These are phyloP conservation scores for Craspedostauros australis DNA, from an alignment of 108 stramenopile species.

Conservation along the genomic window DNA sequence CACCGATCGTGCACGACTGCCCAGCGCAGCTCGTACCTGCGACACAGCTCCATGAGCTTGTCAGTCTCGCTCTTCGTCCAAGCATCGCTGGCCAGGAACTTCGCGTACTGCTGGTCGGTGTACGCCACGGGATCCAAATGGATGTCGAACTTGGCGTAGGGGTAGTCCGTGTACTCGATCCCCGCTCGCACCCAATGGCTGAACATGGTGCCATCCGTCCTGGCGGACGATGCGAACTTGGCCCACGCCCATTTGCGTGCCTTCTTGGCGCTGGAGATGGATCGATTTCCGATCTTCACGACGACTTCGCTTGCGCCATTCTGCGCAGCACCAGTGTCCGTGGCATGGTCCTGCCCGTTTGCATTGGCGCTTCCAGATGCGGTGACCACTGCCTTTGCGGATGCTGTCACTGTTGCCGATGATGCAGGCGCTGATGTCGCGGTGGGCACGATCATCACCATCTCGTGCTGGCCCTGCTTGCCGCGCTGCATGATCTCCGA, in stretches of 20 bases:
- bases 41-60: conserved; percentile 69
- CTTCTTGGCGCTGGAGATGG: conserved; percentile 42
- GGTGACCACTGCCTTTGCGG: not conserved
- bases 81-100: conserved; percentile 34
- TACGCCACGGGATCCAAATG: conserved; percentile 73
- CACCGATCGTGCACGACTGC: conserved; percentile 85
- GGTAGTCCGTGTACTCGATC: conserved; percentile 91
- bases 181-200: conserved; percentile 72
- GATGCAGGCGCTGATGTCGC: too few species aligned
- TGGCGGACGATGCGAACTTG: conserved; percentile 67
- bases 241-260: conserved; percentile 78
- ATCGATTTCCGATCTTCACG: conserved; percentile 59
- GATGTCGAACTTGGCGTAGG: conserved; percentile 89
- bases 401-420: too few species aligned
- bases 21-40: conserved; percentile 88
- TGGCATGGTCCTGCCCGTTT: not conserved
- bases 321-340: not conserved
- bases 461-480: too few species aligned
- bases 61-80: conserved; percentile 93
- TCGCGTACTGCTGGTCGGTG: conserved; percentile 71
- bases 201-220: conserved; percentile 59
- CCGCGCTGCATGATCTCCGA: too few species aligned
- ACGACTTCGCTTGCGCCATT: conserved; percentile 6
- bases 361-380: conserved; percentile 1
- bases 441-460: too few species aligned